A percentile compares a stretch with the other conserved stretches of the same genome.
Conservation (phyloP, 2,329 filamentous ascomycete genomes). For the Diatrype stigma region DNA sequence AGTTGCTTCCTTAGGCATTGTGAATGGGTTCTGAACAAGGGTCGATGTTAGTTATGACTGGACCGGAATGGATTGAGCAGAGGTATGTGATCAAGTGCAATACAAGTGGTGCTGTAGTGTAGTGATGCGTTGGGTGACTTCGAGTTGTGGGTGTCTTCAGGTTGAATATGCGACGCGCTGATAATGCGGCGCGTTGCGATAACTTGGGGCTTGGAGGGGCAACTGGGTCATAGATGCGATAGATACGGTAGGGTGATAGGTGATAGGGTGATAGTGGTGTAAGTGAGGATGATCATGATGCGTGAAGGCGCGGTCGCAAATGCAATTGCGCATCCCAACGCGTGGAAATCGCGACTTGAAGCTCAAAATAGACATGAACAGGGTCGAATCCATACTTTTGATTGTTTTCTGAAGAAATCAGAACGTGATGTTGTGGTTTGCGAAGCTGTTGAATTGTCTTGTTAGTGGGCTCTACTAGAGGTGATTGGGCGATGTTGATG, state of each 20-base stretch:
- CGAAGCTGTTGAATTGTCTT: constrained; percentile 26
- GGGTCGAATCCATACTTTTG: constrained; percentile 33
- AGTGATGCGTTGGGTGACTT: background rate
- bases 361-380: constrained; percentile 24
- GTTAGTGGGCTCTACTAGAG: background rate
- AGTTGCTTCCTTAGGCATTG: constrained; percentile 54
- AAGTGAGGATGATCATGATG: constrained; percentile 15
- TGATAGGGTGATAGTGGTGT: constrained; percentile 1
- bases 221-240: constrained; percentile 3
- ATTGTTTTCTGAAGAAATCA: constrained; percentile 14
- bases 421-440: constrained; percentile 22
- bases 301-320: constrained; percentile 32
- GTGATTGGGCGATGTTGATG: background rate
- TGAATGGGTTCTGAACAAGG: constrained; percentile 30
- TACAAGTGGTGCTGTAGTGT: background rate
- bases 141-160: constrained; percentile 2
- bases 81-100: background rate
- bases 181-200: constrained; percentile 3
- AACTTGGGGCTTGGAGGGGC: constrained; percentile 11
- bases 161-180: background rate
- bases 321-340: constrained; percentile 33
- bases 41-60: constrained; percentile 17
- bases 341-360: constrained; percentile 31
- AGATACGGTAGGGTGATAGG: constrained; percentile 7
- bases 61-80: no score